Conservation (phyloP, 2,329 filamentous ascomycete genomes). For the Fusarium sublunatum region DNA sequence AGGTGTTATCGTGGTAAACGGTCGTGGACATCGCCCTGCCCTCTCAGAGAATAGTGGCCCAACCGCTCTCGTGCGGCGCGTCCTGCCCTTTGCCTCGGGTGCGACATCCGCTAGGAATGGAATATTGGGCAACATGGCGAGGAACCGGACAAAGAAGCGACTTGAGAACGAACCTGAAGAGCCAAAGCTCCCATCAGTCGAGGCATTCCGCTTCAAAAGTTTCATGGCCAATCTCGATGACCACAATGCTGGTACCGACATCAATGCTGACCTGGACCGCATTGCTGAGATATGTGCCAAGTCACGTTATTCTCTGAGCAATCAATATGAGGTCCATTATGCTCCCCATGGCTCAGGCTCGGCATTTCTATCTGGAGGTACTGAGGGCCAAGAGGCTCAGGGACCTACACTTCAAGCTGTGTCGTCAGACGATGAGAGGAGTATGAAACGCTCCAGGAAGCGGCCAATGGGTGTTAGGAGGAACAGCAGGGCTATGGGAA, state of each 20-base stretch:
- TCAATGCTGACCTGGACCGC: conserved; percentile 69
- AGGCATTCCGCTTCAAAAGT: conserved; percentile 73
- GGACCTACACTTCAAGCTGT: conserved; percentile 69
- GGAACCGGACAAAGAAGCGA: conserved; percentile 55
- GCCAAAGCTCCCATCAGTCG: conserved; percentile 67
- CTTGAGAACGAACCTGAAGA: conserved; percentile 48
- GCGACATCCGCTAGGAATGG: conserved; percentile 52
- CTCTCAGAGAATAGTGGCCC: conserved; percentile 47
- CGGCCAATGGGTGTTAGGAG: conserved; percentile 57
- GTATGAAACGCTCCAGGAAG: conserved; percentile 52
- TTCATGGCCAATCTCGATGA: conserved; percentile 69
- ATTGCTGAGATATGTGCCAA: conserved; percentile 75
- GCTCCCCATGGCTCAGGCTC: conserved; percentile 69
- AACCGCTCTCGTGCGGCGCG: conserved; percentile 46
- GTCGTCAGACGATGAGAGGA: conserved; percentile 66
- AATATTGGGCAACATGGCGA: conserved; percentile 57
- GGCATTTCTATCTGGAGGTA: conserved; percentile 55
- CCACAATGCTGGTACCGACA: conserved; percentile 57
- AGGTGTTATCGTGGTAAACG: conserved; percentile 47
- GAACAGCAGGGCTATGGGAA: conserved; percentile 68
- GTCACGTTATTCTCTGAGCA: conserved; percentile 72
- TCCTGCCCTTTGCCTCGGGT: conserved; percentile 50
- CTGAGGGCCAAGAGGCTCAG: conserved; percentile 48
- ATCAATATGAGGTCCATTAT: conserved; percentile 75
- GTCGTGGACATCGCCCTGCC: conserved; percentile 44